Percentiles rank a stretch among this genome's conserved stretches.
These are phyloP conservation scores for Saccharomyces hybrid DNA, from an alignment of 1,139 yeast species.

Conservation along the genomic window DNA sequence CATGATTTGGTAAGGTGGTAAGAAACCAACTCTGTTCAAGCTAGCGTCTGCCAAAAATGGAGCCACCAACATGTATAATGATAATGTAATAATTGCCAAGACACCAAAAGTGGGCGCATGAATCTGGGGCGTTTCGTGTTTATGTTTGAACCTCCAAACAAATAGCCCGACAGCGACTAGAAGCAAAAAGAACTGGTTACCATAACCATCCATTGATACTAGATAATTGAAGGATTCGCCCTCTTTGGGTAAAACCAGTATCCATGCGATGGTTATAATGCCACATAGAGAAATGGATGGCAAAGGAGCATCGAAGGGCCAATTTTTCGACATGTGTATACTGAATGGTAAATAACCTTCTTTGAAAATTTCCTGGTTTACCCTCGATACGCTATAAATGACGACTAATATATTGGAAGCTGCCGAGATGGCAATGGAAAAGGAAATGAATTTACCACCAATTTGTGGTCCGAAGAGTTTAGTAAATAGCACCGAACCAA, in stretches of 20 bases:
- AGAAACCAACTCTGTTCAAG: constrained; percentile 38
- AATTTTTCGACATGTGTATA: constrained; percentile 45
- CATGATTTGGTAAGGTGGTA: constrained; percentile 49
- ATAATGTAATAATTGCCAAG: constrained; percentile 35
- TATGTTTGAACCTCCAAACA: constrained; percentile 41
- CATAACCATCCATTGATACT: constrained; percentile 52
- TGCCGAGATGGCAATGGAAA: constrained; percentile 52
- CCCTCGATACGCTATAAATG: constrained; percentile 50
- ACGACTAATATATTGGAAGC: constrained; percentile 60
- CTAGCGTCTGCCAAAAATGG: constrained; percentile 40
- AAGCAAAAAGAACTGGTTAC: constrained; percentile 43
- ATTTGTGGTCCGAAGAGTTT: constrained; percentile 45
- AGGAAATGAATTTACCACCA: constrained; percentile 48
- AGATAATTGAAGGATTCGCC: constrained; percentile 52
- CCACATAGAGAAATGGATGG: constrained; percentile 37
- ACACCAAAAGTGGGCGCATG: constrained; percentile 44
- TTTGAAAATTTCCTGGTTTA: constrained; percentile 57
- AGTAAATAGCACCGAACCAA: constrained; percentile 52
- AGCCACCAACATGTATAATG: constrained; percentile 39
- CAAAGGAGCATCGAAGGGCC: constrained; percentile 52
- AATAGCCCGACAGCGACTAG: constrained; percentile 48
- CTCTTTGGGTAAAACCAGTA: constrained; percentile 40
- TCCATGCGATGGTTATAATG: constrained; percentile 32
- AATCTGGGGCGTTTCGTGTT: constrained; percentile 42
- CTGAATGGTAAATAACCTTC: constrained; percentile 57